Evolutionary conservation across 176 grass and related monocot species (phyloP).

Genomic region (Musa itinerans): DNA sequence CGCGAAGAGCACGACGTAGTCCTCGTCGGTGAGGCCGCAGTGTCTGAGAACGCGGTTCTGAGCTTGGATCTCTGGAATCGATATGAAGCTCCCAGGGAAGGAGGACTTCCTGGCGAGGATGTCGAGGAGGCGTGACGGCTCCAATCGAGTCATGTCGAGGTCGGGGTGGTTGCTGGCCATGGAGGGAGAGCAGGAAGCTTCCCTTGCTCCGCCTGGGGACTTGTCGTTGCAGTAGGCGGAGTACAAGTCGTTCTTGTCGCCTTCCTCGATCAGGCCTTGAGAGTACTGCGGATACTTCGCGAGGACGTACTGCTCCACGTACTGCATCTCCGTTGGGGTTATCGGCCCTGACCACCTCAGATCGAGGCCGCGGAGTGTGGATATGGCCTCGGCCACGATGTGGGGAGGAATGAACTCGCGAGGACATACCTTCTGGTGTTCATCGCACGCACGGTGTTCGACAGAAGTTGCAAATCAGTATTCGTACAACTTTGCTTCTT

Average conservation of each 20-base stretch:
- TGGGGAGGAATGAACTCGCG: conserved; percentile 63
- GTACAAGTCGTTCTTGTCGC: conserved; percentile 51
- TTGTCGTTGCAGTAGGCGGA: conserved; percentile 25
- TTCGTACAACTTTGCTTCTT: not conserved
- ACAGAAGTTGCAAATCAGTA: not conserved
- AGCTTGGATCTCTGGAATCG: conserved; percentile 66
- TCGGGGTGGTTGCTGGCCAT: conserved; percentile 10
- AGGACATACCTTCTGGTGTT: conserved; percentile 50
- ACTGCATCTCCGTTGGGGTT: conserved; percentile 46
- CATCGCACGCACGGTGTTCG: not conserved
- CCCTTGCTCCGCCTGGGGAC: conserved; percentile 9
- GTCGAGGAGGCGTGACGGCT: conserved; percentile 55
- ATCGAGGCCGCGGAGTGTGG: conserved; percentile 50
- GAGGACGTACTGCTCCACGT: conserved; percentile 58
- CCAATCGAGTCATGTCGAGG: conserved; percentile 30
- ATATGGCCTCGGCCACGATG: conserved; percentile 65
- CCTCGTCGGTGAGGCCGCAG: conserved; percentile 50
- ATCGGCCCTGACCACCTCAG: conserved; percentile 72
- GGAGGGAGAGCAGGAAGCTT: not conserved
- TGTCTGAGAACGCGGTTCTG: conserved; percentile 43
- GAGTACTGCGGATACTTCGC: conserved; percentile 78
- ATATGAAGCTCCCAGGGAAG: conserved; percentile 54
- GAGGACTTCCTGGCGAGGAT: conserved; percentile 53
- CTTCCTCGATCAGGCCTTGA: conserved; percentile 52
- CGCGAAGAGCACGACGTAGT: conserved; percentile 62